Percentiles rank a stretch among this genome's conserved stretches.
Evolutionary conservation across 768 basidiomycete genomes (phyloP).

Genomic region (Butyriboletus loyo): DNA sequence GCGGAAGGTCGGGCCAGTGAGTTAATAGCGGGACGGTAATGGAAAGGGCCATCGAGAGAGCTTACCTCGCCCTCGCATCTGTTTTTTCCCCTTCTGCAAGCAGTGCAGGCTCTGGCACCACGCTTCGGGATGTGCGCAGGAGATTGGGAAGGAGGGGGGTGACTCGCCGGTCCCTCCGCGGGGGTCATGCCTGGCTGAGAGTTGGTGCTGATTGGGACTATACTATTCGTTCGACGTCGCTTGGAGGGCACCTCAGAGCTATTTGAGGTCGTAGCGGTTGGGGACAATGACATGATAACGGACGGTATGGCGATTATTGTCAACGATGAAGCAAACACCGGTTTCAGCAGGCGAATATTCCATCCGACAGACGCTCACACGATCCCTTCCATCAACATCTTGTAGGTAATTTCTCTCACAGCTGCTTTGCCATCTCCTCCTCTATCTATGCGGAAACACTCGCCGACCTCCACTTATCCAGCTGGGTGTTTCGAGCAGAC

Average conservation of each 20-base stretch:
- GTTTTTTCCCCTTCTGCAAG: constrained; percentile 90
- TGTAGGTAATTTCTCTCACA: neutral
- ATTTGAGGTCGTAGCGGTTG: constrained; percentile 55
- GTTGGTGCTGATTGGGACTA: constrained; percentile 10
- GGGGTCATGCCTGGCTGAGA: constrained; percentile 27
- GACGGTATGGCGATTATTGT: constrained; percentile 7
- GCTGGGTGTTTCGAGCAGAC: neutral
- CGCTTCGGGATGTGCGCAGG: constrained; percentile 79
- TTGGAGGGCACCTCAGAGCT: constrained; percentile 54
- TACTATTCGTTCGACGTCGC: constrained; percentile 50
- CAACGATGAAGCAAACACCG: constrained; percentile 11
- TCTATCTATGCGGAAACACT: no score
- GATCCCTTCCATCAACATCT: neutral
- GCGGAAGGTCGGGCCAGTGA: constrained; percentile 67
- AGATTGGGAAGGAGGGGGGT: constrained; percentile 28
- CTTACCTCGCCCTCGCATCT: constrained; percentile 89
- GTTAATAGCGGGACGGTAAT: constrained; percentile 43
- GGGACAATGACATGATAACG: constrained; percentile 66
- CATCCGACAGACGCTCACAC: constrained; percentile 10
- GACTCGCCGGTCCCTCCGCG: constrained; percentile 31
- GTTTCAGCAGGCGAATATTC: constrained; percentile 10
- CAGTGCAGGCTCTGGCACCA: constrained; percentile 85
- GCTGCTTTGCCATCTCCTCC: no score
- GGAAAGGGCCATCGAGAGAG: constrained; percentile 29
- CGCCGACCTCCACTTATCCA: no score